Conservation (phyloP, 2,329 filamentous ascomycete genomes). For the Lecanoromycetidae sp. region DNA sequence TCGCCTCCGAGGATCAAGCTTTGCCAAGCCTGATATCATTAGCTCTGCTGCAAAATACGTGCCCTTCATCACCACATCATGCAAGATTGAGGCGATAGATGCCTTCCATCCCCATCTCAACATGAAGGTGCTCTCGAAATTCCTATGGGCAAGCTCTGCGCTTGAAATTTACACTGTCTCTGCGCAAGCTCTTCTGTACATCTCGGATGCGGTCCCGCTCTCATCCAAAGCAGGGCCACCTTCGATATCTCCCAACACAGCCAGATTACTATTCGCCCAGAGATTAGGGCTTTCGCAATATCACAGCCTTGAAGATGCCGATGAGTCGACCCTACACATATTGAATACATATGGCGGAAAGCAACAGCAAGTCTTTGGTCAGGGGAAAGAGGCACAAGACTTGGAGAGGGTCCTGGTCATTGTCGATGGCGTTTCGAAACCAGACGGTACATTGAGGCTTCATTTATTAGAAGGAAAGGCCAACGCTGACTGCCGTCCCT, state of each 20-base stretch:
- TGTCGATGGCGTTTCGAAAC: constrained; percentile 30
- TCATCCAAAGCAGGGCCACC: background rate
- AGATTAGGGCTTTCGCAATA: constrained; percentile 39
- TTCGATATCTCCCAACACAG: constrained; percentile 30
- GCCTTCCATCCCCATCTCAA: background rate
- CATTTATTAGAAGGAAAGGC: background rate
- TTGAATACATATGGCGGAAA: constrained; percentile 36
- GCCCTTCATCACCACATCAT: constrained; percentile 3
- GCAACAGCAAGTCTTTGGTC: constrained; percentile 31
- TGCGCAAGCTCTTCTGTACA: constrained; percentile 18
- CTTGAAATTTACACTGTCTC: background rate
- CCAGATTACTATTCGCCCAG: constrained; percentile 40
- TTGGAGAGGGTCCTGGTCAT: constrained; percentile 27
- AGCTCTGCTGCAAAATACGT: background rate
- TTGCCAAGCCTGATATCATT: background rate
- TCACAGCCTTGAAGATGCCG: constrained; percentile 32
- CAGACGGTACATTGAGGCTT: constrained; percentile 22
- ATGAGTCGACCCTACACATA: constrained; percentile 31
- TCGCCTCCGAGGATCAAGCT: too few species aligned
- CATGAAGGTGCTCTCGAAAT: constrained; percentile 12
- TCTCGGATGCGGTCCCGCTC: constrained; percentile 8
- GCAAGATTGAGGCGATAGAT: background rate
- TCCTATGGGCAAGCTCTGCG: constrained; percentile 6
- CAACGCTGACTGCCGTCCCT: background rate
- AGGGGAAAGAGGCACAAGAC: constrained; percentile 21